These are phyloP conservation scores for Herpetospermum pedunculosum DNA, from an alignment of 306 rosid genomes.

Conservation along the genomic window DNA sequence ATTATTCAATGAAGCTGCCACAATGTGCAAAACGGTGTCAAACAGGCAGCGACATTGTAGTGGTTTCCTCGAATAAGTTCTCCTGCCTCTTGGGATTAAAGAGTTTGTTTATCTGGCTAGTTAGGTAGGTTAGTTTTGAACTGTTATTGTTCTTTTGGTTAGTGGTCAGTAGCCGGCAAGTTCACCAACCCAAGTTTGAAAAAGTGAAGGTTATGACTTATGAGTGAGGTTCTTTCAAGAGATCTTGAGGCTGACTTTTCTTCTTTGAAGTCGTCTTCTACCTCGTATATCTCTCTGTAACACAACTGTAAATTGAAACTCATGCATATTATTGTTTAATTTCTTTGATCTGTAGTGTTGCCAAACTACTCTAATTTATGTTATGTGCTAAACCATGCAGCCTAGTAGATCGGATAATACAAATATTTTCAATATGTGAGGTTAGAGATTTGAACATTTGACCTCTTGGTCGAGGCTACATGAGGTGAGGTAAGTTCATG, in stretches of 20 bases:
- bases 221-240: not conserved
- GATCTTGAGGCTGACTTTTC: not conserved
- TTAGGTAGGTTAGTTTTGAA: not conserved
- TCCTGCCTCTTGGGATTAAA: not conserved
- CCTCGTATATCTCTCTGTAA: not conserved
- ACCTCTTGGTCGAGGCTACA: no score
- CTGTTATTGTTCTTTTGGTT: not conserved
- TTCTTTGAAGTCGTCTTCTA: not conserved
- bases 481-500: no score
- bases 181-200: not conserved
- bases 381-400: no score
- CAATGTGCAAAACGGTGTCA: no score
- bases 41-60: no score
- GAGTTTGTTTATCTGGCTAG: not conserved
- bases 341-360: not conserved
- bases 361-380: not conserved
- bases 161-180: not conserved
- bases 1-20: no score
- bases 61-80: no score
- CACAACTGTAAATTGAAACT: not conserved
- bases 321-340: no score
- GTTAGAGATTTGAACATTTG: no score
- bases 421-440: no score
- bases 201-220: not conserved
- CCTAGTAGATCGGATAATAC: not conserved